phyloP scores from a whole-genome alignment of 1,284 basidiomycete genomes.

The Heterobasidion occidentale region DNA sequence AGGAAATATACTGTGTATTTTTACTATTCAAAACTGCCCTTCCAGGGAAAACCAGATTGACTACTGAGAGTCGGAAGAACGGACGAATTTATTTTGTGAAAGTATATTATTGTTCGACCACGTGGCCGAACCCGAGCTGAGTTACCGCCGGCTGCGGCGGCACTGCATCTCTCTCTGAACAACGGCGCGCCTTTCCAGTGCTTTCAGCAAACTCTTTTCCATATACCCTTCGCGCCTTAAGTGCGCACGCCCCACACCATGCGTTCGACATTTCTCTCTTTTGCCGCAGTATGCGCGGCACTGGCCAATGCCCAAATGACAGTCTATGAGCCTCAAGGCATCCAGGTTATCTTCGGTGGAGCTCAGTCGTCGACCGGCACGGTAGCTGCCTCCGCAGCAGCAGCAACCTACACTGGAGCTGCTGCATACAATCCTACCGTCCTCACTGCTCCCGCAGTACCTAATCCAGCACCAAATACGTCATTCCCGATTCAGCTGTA shows the following conservation, averaged over 20 bases:
- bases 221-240: not conserved
- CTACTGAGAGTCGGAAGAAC: too few species aligned
- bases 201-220: too few species aligned
- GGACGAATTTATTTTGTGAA: too few species aligned
- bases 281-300: not conserved
- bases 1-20: too few species aligned
- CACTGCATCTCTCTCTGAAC: too few species aligned
- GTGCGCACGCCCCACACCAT: slow-evolving; percentile 1
- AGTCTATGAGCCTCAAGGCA: slow-evolving; percentile 10
- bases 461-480: slow-evolving; percentile 14
- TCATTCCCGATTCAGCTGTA: slow-evolving; percentile 34
- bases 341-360: slow-evolving; percentile 12
- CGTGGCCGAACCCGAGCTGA: too few species aligned
- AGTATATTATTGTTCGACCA: too few species aligned
- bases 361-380: slow-evolving; percentile 1
- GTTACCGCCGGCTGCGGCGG: too few species aligned
- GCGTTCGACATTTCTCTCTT: slow-evolving; percentile 4
- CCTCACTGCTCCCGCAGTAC: slow-evolving; percentile 31
- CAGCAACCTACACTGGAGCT: slow-evolving; percentile 29
- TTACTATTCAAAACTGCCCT: too few species aligned
- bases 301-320: slow-evolving; percentile 7
- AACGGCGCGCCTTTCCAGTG: too few species aligned
- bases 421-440: slow-evolving; percentile 36
- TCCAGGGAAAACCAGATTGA: too few species aligned
- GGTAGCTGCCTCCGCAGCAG: slow-evolving; percentile 11